phyloP scores from a whole-genome alignment of 441 rosid species.

The Aleurites moluccanus region DNA sequence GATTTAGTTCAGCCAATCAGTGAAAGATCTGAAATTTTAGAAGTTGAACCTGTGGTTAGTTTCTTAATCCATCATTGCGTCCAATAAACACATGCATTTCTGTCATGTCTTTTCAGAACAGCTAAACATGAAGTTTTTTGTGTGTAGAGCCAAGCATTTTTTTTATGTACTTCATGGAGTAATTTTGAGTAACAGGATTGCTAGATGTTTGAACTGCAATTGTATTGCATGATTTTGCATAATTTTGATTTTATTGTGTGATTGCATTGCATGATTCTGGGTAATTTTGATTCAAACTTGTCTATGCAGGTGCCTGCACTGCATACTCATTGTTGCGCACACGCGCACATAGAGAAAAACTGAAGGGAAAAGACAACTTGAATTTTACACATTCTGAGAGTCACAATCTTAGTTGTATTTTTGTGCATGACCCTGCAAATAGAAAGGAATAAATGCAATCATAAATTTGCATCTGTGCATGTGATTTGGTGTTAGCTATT shows the following conservation, averaged over 20 bases:
- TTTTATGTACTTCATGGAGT: background rate
- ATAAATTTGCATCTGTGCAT: background rate
- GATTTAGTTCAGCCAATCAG: slow-evolving; percentile 39
- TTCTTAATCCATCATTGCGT: background rate
- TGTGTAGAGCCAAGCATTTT: background rate
- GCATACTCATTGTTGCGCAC: background rate
- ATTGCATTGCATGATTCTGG: background rate
- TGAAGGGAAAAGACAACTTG: background rate
- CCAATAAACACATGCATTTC: background rate
- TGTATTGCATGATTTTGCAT: background rate
- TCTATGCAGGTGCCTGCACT: background rate
- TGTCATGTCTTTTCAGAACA: background rate
- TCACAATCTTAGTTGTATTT: background rate
- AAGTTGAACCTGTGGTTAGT: slow-evolving; percentile 94
- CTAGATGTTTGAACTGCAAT: background rate
- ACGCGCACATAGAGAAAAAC: background rate
- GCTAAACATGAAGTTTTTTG: background rate
- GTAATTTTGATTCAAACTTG: background rate
- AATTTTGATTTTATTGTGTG: background rate
- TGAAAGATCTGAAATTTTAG: slow-evolving; percentile 64
- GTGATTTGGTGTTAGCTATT: background rate
- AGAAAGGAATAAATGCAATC: background rate
- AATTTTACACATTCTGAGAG: background rate
- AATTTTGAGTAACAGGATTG: background rate
- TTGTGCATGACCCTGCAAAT: background rate